These are phyloP conservation scores for Didymella segeticola DNA, from an alignment of 2,329 filamentous ascomycete species.

Conservation along the genomic window DNA sequence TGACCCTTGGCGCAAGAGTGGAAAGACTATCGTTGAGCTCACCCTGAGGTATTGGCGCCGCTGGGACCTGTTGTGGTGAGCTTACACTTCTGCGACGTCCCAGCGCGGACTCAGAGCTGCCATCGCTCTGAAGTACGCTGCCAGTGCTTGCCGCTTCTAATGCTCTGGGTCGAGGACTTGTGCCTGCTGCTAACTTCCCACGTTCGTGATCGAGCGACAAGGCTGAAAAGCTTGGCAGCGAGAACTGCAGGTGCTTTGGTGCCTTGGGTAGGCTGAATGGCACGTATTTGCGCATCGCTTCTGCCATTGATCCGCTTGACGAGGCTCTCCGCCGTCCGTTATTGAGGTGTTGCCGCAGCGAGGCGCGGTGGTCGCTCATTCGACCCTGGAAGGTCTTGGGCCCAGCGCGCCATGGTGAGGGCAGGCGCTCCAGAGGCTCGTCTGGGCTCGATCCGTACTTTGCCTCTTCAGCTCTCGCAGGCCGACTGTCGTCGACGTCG, in stretches of 20 bases:
- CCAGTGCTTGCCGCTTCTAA: conserved; percentile 22
- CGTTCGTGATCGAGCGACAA: conserved; percentile 34
- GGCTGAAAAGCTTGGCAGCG: conserved; percentile 42
- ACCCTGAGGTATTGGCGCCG: conserved; percentile 25
- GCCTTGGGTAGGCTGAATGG: conserved; percentile 48
- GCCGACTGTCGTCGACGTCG: conserved; percentile 5
- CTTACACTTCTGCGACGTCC: conserved; percentile 16
- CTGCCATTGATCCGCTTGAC: conserved; percentile 47
- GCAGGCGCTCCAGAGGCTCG: conserved; percentile 39
- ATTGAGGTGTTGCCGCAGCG: conserved; percentile 49
- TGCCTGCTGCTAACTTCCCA: conserved; percentile 18
- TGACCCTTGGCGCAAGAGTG: conserved; percentile 18
- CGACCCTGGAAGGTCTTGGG: conserved; percentile 46
- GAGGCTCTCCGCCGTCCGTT: conserved; percentile 48
- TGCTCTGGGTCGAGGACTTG: conserved; percentile 22
- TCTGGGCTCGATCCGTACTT: conserved; percentile 15
- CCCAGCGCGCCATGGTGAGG: conserved; percentile 55
- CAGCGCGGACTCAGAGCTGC: conserved; percentile 19
- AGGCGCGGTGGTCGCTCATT: conserved; percentile 44
- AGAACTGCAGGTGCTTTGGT: conserved; percentile 47
- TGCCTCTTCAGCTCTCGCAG: conserved; percentile 1
- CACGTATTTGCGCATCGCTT: conserved; percentile 46
- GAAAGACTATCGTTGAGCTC: conserved; percentile 28
- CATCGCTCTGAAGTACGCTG: conserved; percentile 34
- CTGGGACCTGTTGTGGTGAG: conserved; percentile 21